Evolutionary conservation across 192 early-diverging fungal genomes (phyloP), one percentile per base, ranked within the genome.

Genomic region (Coemansia sp.): DNA sequence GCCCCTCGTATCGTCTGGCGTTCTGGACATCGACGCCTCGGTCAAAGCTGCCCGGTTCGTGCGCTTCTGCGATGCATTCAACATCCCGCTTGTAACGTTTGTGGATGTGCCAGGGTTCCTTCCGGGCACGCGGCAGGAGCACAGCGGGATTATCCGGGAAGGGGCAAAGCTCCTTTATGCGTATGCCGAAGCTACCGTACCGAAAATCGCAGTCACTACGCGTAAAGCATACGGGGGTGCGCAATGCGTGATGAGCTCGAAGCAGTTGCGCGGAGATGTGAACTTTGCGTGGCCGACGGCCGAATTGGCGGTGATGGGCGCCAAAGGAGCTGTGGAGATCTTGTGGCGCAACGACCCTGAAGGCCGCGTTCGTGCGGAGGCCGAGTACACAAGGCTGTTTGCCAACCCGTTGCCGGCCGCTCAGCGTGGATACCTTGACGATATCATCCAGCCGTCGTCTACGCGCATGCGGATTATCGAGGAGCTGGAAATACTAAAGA

Each of bases 281-380:
- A 96, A 94, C 80, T 90, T 93, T 67, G 88, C 93, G 5, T 98
- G 93, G 93, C 95, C 95, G 12, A 91, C 92, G n/a, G 94, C 92
- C 31, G 96, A 98, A 74, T 95, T 98, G 73, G 96, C 96, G 43
- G 96, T 98, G 52, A 98, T 98, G 96, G 96, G 96, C 47, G 92
- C 93, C 41, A 91, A 95, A 84, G 96, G 94, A 22, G 96, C 96
- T 10, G 96, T 96, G 0, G 96, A 95, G 81, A 95, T 98, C 76
- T 92, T 98, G 64, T 97, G 94, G 86, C 77, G 94, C 29, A 82
- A 84, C 25, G 58, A 78, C 25, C 62, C 63, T 0, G n/a, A 35
- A 8, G 19, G 19, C 1, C 71, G 64, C 7, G 85, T 83, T 50
- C 83, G 86, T 21, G 82, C 72, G 5, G 59, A 79, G 31, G 92